These are phyloP conservation scores for Tricholoma sp. DNA, from an alignment of 768 basidiomycete genomes.

Conservation along the genomic window DNA sequence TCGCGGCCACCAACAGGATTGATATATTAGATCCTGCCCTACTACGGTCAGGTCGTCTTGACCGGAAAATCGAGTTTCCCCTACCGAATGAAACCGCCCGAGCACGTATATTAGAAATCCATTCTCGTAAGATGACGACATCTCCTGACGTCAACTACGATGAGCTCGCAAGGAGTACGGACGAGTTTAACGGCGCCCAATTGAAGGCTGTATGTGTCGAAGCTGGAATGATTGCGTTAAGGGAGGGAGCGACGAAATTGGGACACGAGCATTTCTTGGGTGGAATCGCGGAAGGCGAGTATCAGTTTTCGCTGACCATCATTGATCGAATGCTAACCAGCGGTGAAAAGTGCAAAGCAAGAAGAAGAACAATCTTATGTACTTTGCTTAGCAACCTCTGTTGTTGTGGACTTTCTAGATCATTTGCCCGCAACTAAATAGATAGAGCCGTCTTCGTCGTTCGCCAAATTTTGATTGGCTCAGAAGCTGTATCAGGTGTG, in stretches of 20 bases:
- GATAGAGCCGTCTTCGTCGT: not conserved
- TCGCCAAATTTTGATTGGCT: not conserved
- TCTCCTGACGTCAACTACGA: conserved; percentile 91
- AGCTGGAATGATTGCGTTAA: conserved; percentile 96
- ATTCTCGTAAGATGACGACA: conserved; percentile 93
- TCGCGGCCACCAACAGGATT: conserved; percentile 97
- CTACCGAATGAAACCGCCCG: conserved; percentile 95
- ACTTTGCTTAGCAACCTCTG: conserved; percentile 62
- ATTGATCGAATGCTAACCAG: conserved; percentile 4
- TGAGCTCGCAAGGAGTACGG: conserved; percentile 93
- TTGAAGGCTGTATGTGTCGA: conserved; percentile 98
- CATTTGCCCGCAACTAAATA: not conserved
- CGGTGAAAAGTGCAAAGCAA: conserved; percentile 87
- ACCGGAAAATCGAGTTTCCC: conserved; percentile 98
- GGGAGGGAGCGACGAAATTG: conserved; percentile 86
- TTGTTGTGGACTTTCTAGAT: not conserved
- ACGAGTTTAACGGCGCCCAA: conserved; percentile 98
- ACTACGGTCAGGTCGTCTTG: conserved; percentile 95
- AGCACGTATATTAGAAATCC: conserved; percentile 93
- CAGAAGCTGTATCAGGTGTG: not conserved
- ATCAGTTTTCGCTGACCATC: conserved; percentile 2
- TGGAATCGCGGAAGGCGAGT: conserved; percentile 79
- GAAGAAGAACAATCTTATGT: conserved; percentile 98
- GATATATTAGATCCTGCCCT: conserved; percentile 98
- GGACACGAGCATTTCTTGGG: conserved; percentile 95